Evolutionary conservation across 345 rosid species (phyloP), one percentile per base, ranked within the genome.

Genomic region (Theobroma cacao): DNA sequence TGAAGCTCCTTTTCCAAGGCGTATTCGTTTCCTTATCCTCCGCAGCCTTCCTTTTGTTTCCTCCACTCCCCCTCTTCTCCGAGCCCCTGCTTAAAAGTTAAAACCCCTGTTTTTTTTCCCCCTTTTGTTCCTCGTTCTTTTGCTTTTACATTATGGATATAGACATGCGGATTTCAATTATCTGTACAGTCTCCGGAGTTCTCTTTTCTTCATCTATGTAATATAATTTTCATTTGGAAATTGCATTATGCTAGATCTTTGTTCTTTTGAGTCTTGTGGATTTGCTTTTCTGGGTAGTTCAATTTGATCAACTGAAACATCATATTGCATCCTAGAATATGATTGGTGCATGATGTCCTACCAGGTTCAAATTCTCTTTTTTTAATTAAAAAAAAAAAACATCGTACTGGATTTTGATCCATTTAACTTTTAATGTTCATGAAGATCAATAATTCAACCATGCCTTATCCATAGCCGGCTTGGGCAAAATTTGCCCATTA

Each of bases 1-100:
- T 45, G 92, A 79, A 9, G 95, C 91, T 10, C 99, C 98, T 40
- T 87, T 94, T 53, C 98, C 99, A 1, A 40, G 97, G 64, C 83
- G 98, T 58, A 79, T 94, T 78, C 95, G 99, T 6, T 88, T 92
- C 68, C 97, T 87, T 43, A 88, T 96, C 69, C 83, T 91, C 14
- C 87, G 87, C 14, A 88, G 87, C 78, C 98, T 94, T 76, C 95
- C 97, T n/a, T 92, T 81, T 56, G 77, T 86, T 47, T 73, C 84
- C 24, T 74, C 90, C 24, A 31, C 67, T 38, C 65, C 64, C 5
- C 86, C 43, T 34, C 87, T 75, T 60, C 28, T 10, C 55, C 53
- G 12, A 9, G 58, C 80, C 62, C 56, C 82, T 22, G 55, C 85
- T 83, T 71, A 75, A 67, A 64, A 77, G 31, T 41, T 52, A 22